Evolutionary conservation across 2,329 filamentous ascomycete species (phyloP).

Genomic region (Colletotrichum noveboracense): DNA sequence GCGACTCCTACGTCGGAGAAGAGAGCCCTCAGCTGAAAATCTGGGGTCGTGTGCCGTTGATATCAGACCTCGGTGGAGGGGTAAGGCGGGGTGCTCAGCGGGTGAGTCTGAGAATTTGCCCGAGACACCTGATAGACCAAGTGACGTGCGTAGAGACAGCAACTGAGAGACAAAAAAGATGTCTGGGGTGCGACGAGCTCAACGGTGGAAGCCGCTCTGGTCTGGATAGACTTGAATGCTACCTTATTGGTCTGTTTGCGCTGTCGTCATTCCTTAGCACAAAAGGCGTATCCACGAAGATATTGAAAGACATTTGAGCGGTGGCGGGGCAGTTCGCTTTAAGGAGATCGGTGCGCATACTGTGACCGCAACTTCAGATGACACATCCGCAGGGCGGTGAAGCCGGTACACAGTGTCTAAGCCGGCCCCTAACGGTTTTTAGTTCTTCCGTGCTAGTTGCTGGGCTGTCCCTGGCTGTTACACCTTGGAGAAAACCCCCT

Average conservation of each 20-base stretch:
- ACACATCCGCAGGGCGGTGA: neutral
- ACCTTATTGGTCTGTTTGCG: constrained; percentile 15
- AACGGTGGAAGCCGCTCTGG: neutral
- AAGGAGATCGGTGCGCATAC: neutral
- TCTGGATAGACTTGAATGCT: neutral
- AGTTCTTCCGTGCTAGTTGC: constrained; percentile 5
- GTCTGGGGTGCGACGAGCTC: neutral
- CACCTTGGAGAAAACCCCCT: neutral
- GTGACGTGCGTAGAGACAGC: neutral
- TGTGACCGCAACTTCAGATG: constrained; percentile 14
- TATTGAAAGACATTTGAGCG: constrained; percentile 15
- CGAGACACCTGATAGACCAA: neutral
- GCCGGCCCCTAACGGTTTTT: neutral
- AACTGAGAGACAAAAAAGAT: neutral
- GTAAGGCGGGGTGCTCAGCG: neutral
- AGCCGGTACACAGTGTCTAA: constrained; percentile 2
- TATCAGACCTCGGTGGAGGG: constrained; percentile 11
- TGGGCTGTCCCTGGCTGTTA: neutral
- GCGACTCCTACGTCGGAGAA: neutral
- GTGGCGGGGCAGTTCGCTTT: constrained; percentile 11
- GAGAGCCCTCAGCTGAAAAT: neutral
- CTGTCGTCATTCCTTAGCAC: constrained; percentile 17
- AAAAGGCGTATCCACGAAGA: constrained; percentile 10
- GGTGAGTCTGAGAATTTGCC: neutral
- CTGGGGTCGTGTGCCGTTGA: neutral